Evolutionary conservation across 306 rosid species (phyloP), one percentile per base, ranked within the genome.

Genomic region (Spatholobus suberectus): DNA sequence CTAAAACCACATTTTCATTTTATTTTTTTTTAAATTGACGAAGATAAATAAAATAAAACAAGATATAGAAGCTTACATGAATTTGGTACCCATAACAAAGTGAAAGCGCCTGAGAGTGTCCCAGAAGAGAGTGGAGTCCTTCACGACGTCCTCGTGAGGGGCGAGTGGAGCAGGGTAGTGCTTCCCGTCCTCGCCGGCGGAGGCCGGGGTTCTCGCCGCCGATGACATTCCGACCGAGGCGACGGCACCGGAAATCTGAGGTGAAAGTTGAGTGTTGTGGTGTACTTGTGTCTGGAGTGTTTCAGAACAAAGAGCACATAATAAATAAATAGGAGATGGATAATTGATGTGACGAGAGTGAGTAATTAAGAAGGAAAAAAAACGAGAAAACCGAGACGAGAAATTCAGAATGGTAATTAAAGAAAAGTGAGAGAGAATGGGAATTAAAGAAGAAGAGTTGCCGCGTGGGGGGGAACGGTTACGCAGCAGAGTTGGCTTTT

Each of bases 31-130:
- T n/a, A n/a, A n/a, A 2, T 17, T 47, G 18, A 17, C 2, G 0
- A 27, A 2, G 15, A 61, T 27, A 61, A 75, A 37, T 55, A 9
- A 55, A n/a, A 3, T 2, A 26, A 51, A 66, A n/a, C 41, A 27
- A 44, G 9, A 35, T 49, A 65, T 1, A 24, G 47, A 29, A 44
- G 59, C 89, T 90, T 81, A 96, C 99, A 94, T 92, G 58, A 92
- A 96, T 84, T 94, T 96, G 82, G 97, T 92, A 20, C 86, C 92
- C 93, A 94, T 86, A 61, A 81, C 6, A 44, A 88, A 91, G 87
- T 94, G 99, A 89, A 96, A 96, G 77, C 92, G 98, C 78, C 90
- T 85, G 71, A 96, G 92, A 61, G 95, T 94, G 74, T 96, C 97
- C 99, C 98, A 94, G 44, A 96, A 96, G 27, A 88, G 84, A 27